Base-by-base conservation (phyloP, 148 eudicot genomes). In the Talinum fruticosum region DNA sequence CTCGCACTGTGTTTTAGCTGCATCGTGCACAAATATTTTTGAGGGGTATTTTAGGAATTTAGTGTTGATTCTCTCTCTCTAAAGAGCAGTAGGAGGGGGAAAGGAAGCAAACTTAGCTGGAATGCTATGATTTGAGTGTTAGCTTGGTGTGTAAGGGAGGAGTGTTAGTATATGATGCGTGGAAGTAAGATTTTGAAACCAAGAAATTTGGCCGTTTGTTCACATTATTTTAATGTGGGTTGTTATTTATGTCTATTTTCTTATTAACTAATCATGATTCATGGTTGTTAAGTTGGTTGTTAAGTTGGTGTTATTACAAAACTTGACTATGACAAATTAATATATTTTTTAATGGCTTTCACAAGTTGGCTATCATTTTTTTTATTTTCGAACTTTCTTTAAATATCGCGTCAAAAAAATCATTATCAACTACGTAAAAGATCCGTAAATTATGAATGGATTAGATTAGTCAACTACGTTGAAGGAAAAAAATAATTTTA, bases 141-240 rank as follows among this genome's bases (percentile, higher is more conserved):
- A 67, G 33, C 44, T 82, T 82, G 47, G 84, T 37, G 84, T 82
- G 35, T 6, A 82, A 82, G 81, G n/a, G 75, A 81, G 70, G 71
- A 41, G 71, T 68, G 41, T 28, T 41, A 24, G 53, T 47, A n/a
- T 4, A 49, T 64, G 76, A 72, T 62, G 45, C 64, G 45, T 79
- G 72, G n/a, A 73, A 67, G 79, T 53, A 44, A 44, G 26, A 38
- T 26, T 59, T 62, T 28, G 33, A 62, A n/a, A 62, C 28, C 30
- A 24, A 23, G 13, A 62, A 28, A 44, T 32, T 73, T 78, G 84
- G 84, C 62, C 29, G 84, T 74, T 82, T 74, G 81, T 28, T 82
- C 84, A 82, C 80, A 82, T 61, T 13, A 74, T 78, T 82, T 76
- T 18, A 62, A 62, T 82, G 79, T 62, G 37, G 79, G 74, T 71